phyloP scores from a whole-genome alignment of 2,329 filamentous ascomycete genomes.

The Oidium heveae region DNA sequence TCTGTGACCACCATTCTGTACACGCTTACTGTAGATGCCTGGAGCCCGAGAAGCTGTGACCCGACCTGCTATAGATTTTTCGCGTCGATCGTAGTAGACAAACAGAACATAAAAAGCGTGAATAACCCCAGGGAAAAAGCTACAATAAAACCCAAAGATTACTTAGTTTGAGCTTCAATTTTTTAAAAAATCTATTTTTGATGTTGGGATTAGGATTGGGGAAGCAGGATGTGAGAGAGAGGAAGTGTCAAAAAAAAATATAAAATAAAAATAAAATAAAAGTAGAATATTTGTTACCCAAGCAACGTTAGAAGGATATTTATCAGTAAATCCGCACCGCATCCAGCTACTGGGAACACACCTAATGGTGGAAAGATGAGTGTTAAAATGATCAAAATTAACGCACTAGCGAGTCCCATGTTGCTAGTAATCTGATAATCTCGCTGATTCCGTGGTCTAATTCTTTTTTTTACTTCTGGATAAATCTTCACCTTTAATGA shows the following conservation, averaged over 20 bases:
- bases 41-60: conserved; percentile 30
- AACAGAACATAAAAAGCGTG: conserved; percentile 29
- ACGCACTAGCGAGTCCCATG: conserved; percentile 15
- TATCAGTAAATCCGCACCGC: conserved; percentile 18
- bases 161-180: no score
- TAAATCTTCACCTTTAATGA: no score
- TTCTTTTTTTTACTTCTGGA: no score
- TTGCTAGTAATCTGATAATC: conserved; percentile 2
- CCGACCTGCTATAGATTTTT: conserved; percentile 32
- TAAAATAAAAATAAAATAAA: no score
- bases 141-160: conserved; percentile 16
- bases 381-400: conserved; percentile 21
- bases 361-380: conserved; percentile 19
- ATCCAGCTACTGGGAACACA: conserved; percentile 18
- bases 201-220: not conserved
- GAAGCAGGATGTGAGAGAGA: not conserved
- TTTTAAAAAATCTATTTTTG: no score
- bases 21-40: conserved; percentile 9
- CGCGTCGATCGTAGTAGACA: conserved; percentile 52
- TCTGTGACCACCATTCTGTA: not conserved
- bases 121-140: conserved; percentile 14
- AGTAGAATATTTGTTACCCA: no score
- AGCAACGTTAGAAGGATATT: conserved; percentile 18
- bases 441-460: no score
- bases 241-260: no score